Conservation (phyloP, 2,329 filamentous ascomycete genomes). For the Fusarium bactridioides region DNA sequence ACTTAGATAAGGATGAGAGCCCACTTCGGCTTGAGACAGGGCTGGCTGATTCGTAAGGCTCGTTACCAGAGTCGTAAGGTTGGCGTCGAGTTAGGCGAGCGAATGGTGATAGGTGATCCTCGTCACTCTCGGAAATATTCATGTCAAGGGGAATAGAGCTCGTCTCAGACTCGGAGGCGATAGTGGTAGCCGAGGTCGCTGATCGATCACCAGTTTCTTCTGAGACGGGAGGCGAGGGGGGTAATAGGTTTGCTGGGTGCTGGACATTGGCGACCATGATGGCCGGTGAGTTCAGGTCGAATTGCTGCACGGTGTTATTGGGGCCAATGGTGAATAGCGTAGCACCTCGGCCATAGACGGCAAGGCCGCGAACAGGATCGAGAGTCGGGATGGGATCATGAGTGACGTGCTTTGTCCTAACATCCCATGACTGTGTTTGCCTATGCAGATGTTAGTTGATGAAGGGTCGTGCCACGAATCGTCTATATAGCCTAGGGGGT, state of each 20-base stretch:
- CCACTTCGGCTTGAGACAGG: constrained; percentile 70
- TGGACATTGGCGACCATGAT: constrained; percentile 87
- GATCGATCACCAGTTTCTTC: constrained; percentile 71
- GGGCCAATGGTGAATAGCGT: constrained; percentile 89
- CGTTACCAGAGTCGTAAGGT: constrained; percentile 66
- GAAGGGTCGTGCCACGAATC: constrained; percentile 47
- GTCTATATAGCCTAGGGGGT: constrained; percentile 45
- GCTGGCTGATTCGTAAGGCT: constrained; percentile 70
- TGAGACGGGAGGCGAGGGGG: constrained; percentile 83
- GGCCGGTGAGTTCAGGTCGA: constrained; percentile 85
- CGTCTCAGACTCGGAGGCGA: constrained; percentile 61
- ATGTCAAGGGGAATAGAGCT: constrained; percentile 65
- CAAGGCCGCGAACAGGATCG: constrained; percentile 80
- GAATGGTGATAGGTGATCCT: constrained; percentile 78
- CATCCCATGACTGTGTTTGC: constrained; percentile 95
- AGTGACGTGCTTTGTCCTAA: constrained; percentile 95
- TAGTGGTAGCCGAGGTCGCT: constrained; percentile 55
- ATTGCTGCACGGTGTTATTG: constrained; percentile 92
- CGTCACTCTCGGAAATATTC: constrained; percentile 76
- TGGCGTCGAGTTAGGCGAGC: constrained; percentile 78
- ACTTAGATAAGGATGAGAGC: constrained; percentile 65
- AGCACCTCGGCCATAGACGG: constrained; percentile 90
- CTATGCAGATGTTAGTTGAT: constrained; percentile 57
- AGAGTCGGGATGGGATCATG: constrained; percentile 88
- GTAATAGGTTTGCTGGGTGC: constrained; percentile 79